Base-by-base conservation (phyloP, 257 asterid species). In the Fraxinus cuspidata region DNA sequence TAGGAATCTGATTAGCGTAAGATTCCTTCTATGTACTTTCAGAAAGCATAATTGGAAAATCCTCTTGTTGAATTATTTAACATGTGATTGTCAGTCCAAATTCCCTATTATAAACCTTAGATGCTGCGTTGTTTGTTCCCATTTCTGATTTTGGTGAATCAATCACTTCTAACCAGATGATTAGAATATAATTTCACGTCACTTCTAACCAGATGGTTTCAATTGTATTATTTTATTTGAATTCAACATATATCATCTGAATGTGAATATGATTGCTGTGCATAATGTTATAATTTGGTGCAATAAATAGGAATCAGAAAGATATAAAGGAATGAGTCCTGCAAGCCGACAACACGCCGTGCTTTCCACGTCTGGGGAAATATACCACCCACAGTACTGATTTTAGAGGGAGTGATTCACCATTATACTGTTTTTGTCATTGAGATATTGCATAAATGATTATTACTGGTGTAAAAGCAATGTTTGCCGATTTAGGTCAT, bases 401-500 rank as follows among this genome's bases (percentile, higher is more conserved):
- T 34, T 34, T 5, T 38, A 31, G 40, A 34, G 49, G 23, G 32
- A 58, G 56, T 18, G 35, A 19, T 44, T 8, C 28, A 31, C 63
- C 6, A 18, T n/a, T 51, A 25, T 65, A 15, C 58, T 11, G 18
- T 31, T 73, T 37, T 5, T 42, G 27, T 18, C 15, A 18, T 56
- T 75, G 58, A 69, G 21, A 56, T 25, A 15, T 21, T 78, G 27
- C 74, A 42, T 29, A 34, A 44, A 71, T 44, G 34, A 53, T 73
- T 7, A 69, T 77, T 89, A 71, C 97, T 93, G 99, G 99, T 70
- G 94, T 98, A 21, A 98, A 96, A 83, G 99, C 99, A 73, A 92
- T 96, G 97, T 96, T 96, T 90, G 98, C 99, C 1, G 99, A 96
- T 86, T 88, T 93, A 81, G 97, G 98, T 35, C 98, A 96, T 84